A percentile compares a stretch with the other conserved stretches of the same genome.
Evolutionary conservation across 2,329 filamentous ascomycete species (phyloP).

Genomic region (Fusarium burgessii): DNA sequence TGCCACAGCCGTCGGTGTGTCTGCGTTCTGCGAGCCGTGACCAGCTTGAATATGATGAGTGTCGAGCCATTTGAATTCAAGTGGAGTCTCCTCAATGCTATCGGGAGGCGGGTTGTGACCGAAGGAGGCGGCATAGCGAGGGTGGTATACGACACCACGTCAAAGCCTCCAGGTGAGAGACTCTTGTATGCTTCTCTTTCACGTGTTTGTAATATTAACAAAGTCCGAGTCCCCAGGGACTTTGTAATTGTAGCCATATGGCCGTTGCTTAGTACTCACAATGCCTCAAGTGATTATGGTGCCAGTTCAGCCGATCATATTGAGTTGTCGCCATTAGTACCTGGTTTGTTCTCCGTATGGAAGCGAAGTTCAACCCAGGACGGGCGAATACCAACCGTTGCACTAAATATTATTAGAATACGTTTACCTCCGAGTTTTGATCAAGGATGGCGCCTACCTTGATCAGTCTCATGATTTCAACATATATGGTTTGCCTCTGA

Average conservation of each 20-base stretch:
- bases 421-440: neutral
- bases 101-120: constrained; percentile 21
- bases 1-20: constrained; percentile 54
- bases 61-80: constrained; percentile 60
- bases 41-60: constrained; percentile 71
- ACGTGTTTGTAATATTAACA: neutral
- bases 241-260: neutral
- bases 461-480: neutral
- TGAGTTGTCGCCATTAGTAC: neutral
- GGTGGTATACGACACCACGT: constrained; percentile 14
- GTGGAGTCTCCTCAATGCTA: constrained; percentile 21
- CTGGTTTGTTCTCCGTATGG: neutral
- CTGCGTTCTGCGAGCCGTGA: constrained; percentile 53
- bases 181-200: neutral
- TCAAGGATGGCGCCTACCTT: neutral
- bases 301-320: too few relatives aligned
- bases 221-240: neutral
- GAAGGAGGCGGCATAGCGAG: constrained; percentile 18
- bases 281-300: neutral
- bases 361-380: neutral
- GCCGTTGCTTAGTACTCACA: neutral
- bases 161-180: constrained; percentile 7
- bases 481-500: constrained; percentile 6
- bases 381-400: neutral
- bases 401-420: too few relatives aligned